Evolutionary conservation across 805 yeast genomes (phyloP).

Genomic region (Kodamaea laetipori): DNA sequence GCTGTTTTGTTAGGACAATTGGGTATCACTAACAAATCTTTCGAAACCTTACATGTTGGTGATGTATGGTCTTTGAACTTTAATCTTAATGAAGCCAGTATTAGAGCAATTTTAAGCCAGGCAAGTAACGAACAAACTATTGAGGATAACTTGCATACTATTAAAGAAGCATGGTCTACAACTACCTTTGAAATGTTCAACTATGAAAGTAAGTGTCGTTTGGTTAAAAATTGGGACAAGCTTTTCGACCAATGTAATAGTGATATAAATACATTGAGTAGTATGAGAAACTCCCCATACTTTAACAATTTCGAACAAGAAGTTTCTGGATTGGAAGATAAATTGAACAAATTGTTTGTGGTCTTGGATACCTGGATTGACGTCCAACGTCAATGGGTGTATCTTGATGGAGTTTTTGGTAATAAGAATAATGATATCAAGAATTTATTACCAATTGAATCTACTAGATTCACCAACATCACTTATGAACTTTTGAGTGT

Average conservation of each 20-base stretch:
- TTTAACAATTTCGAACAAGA: constrained; percentile 62
- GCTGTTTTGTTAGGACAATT: constrained; percentile 35
- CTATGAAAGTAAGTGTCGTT: constrained; percentile 51
- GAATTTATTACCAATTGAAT: constrained; percentile 67
- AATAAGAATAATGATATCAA: constrained; percentile 54
- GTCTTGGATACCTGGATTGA: constrained; percentile 76
- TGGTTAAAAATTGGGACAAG: constrained; percentile 69
- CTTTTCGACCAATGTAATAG: constrained; percentile 60
- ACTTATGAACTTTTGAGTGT: constrained; percentile 61
- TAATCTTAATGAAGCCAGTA: constrained; percentile 40
- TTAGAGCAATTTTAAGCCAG: constrained; percentile 53
- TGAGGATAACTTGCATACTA: constrained; percentile 53
- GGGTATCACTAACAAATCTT: constrained; percentile 3
- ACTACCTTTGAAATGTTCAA: constrained; percentile 54
- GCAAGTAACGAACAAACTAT: constrained; percentile 76
- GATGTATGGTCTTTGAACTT: constrained; percentile 64
- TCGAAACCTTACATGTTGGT: constrained; percentile 47
- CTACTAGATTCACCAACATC: constrained; percentile 62
- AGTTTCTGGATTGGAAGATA: constrained; percentile 54
- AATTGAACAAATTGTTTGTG: constrained; percentile 50
- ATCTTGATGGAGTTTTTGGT: constrained; percentile 77
- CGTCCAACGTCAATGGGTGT: constrained; percentile 86
- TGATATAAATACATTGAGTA: constrained; percentile 60
- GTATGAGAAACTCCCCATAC: constrained; percentile 72
- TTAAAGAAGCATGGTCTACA: constrained; percentile 58